Evolutionary conservation across 2,329 filamentous ascomycete species (phyloP).

Genomic region (Elsinoe australis): DNA sequence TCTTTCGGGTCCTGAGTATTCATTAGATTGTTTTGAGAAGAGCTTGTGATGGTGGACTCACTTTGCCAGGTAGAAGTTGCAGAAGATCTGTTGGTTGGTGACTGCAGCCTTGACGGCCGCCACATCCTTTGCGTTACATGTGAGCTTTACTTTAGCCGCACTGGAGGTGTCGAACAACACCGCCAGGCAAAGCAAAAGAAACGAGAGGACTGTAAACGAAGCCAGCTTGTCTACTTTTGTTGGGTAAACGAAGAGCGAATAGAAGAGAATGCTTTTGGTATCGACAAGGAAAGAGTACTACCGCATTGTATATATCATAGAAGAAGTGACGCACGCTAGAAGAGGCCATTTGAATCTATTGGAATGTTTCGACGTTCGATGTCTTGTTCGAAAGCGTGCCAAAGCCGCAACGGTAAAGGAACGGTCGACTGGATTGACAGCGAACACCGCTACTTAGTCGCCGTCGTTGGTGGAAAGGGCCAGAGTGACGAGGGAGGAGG

Average conservation of each 20-base stretch:
- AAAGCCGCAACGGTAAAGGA: conserved; percentile 3
- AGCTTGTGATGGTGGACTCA: not conserved
- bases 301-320: conserved; percentile 8
- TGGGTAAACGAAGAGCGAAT: not conserved
- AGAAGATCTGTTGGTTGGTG: conserved; percentile 5
- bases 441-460: not conserved
- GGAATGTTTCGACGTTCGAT: conserved; percentile 13
- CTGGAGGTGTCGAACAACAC: conserved; percentile 8
- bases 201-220: conserved; percentile 11
- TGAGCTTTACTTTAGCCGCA: conserved; percentile 11
- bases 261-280: not conserved
- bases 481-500: not conserved
- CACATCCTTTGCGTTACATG: conserved; percentile 3
- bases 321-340: conserved; percentile 7
- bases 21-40: not conserved
- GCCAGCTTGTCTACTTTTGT: conserved; percentile 14
- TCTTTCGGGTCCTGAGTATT: not conserved
- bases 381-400: conserved; percentile 13
- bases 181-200: conserved; percentile 11
- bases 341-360: conserved; percentile 5
- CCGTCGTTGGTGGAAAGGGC: not conserved
- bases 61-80: conserved; percentile 9
- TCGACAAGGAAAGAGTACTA: not conserved
- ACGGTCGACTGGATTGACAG: conserved; percentile 1
- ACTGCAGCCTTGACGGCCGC: conserved; percentile 6